phyloP scores from a whole-genome alignment of 805 yeast species.

The Ogataea trehalophila region DNA sequence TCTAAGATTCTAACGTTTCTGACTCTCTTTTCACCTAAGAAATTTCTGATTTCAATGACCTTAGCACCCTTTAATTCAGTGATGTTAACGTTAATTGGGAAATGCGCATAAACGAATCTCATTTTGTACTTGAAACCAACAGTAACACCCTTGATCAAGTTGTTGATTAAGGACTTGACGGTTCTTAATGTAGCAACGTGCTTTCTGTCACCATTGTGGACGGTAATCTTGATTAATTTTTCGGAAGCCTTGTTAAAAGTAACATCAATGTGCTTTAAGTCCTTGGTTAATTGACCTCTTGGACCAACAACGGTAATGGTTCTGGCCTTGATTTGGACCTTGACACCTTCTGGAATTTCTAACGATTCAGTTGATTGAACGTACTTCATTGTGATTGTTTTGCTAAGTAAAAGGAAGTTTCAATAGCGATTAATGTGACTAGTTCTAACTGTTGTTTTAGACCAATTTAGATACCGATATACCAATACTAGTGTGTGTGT shows the following conservation, averaged over 20 bases:
- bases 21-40: slow-evolving; percentile 98
- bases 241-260: slow-evolving; percentile 77
- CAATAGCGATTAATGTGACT: no score
- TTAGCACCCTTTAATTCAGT: slow-evolving; percentile 69
- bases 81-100: slow-evolving; percentile 98
- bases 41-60: slow-evolving; percentile 95
- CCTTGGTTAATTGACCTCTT: slow-evolving; percentile 90
- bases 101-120: slow-evolving; percentile 99
- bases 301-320: slow-evolving; percentile 89
- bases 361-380: slow-evolving; percentile 55
- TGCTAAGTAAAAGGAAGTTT: neutral
- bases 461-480: no score
- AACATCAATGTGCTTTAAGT: slow-evolving; percentile 91
- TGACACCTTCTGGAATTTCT: slow-evolving; percentile 86
- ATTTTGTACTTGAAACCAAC: slow-evolving; percentile 99
- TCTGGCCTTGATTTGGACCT: slow-evolving; percentile 90
- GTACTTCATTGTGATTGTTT: slow-evolving; percentile 46
- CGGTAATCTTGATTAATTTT: slow-evolving; percentile 78
- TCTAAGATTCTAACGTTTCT: slow-evolving; percentile 81
- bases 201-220: slow-evolving; percentile 99
- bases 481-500: no score
- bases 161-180: slow-evolving; percentile 89
- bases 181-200: slow-evolving; percentile 99
- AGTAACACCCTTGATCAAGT: slow-evolving; percentile 98
- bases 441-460: no score